These are phyloP conservation scores for Cenococcum geophilum DNA, from an alignment of 495 filamentous ascomycete species.

Conservation along the genomic window DNA sequence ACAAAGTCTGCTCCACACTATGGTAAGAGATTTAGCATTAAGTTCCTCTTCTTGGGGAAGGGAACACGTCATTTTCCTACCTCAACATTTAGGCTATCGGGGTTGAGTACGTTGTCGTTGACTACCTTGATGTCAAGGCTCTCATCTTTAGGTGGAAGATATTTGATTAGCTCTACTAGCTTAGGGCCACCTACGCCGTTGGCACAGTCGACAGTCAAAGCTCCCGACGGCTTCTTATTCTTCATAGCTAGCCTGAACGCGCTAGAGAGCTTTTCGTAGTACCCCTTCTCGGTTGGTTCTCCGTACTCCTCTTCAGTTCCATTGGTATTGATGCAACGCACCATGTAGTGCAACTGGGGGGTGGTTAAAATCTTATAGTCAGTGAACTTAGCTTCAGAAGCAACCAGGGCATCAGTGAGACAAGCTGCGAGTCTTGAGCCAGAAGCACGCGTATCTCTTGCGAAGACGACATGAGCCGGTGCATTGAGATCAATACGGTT, in stretches of 20 bases:
- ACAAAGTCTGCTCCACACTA: slow-evolving; percentile 96
- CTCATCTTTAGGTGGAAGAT: slow-evolving; percentile 60
- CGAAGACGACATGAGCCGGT: slow-evolving; percentile 77
- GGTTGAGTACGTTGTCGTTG: slow-evolving; percentile 85
- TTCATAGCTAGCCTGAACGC: slow-evolving; percentile 76
- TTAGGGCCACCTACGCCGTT: slow-evolving; percentile 96
- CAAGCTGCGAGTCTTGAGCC: slow-evolving; percentile 74
- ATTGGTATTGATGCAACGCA: slow-evolving; percentile 88
- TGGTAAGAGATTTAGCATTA: slow-evolving; percentile 14
- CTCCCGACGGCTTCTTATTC: slow-evolving; percentile 56
- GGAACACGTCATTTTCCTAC: slow-evolving; percentile 43
- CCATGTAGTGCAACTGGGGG: slow-evolving; percentile 92
- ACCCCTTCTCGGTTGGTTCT: slow-evolving; percentile 79
- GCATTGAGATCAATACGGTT: slow-evolving; percentile 66
- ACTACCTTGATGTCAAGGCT: slow-evolving; percentile 74
- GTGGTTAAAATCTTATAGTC: slow-evolving; percentile 89
- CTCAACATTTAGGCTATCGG: slow-evolving; percentile 81
- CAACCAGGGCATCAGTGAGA: slow-evolving; percentile 69
- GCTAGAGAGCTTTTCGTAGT: slow-evolving; percentile 81
- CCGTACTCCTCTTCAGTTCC: slow-evolving; percentile 78
- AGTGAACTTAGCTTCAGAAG: slow-evolving; percentile 61
- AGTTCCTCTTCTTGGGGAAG: neutral
- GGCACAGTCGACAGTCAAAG: slow-evolving; percentile 85
- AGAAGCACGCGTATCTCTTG: slow-evolving; percentile 87
- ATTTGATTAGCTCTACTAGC: slow-evolving; percentile 77